Conservation (phyloP, 768 basidiomycete genomes). For the Lactarius pseudohatsudake region DNA sequence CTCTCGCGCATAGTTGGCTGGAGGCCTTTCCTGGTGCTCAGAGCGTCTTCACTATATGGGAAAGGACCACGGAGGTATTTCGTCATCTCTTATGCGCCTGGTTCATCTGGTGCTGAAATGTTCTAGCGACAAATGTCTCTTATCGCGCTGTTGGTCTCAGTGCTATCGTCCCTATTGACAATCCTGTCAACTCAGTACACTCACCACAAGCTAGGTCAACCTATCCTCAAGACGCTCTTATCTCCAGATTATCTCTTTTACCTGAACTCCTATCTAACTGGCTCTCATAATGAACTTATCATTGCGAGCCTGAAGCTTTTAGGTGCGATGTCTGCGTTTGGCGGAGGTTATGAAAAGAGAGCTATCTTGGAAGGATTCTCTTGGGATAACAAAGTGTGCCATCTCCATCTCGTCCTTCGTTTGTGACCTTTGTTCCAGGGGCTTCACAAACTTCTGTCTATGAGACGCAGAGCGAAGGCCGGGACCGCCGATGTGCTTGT, state of each 20-base stretch:
- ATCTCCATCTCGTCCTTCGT: background rate
- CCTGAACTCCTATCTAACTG: conserved; percentile 61
- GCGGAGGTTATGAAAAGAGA: conserved; percentile 63
- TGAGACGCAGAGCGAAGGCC: conserved; percentile 62
- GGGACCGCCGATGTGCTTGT: conserved; percentile 42
- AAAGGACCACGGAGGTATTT: conserved; percentile 50
- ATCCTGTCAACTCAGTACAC: conserved; percentile 69
- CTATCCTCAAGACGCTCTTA: conserved; percentile 62
- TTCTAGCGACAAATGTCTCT: conserved; percentile 46
- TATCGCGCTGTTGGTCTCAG: conserved; percentile 46
- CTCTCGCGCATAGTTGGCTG: conserved; percentile 63
- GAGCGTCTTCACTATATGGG: conserved; percentile 67
- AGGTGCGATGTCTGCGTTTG: conserved; percentile 59
- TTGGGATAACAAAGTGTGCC: conserved; percentile 73
- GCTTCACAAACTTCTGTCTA: conserved; percentile 62
- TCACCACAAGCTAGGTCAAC: conserved; percentile 59
- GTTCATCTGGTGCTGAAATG: conserved; percentile 11
- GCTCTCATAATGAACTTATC: conserved; percentile 62
- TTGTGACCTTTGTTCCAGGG: conserved; percentile 41
- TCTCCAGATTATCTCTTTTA: conserved; percentile 53
- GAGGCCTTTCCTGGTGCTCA: conserved; percentile 53
- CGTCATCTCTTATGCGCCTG: background rate
- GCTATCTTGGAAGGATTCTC: conserved; percentile 64
- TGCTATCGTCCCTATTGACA: conserved; percentile 58
- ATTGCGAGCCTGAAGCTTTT: conserved; percentile 66